Percentiles rank a stretch among this genome's conserved stretches.
Conservation (phyloP, 2,329 filamentous ascomycete species). For the Ophiostoma himal-ulmi region DNA sequence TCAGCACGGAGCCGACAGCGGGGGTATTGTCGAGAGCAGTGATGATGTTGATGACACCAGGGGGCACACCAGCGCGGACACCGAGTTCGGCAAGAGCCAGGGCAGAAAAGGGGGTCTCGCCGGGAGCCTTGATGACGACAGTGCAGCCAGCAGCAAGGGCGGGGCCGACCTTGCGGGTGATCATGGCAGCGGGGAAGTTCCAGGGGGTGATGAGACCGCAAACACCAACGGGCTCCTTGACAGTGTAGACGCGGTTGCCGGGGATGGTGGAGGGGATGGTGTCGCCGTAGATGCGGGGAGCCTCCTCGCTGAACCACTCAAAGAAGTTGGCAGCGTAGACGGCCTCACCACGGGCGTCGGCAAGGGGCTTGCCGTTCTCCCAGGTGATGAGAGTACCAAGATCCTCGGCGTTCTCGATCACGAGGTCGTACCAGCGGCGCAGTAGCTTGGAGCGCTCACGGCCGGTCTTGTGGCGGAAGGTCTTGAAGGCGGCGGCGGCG, state of each 20-base stretch:
- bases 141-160: constrained; percentile 92
- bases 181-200: constrained; percentile 81
- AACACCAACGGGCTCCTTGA: constrained; percentile 80
- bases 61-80: constrained; percentile 79
- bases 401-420: constrained; percentile 73
- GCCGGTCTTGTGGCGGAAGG: constrained; percentile 65
- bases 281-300: constrained; percentile 66
- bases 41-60: constrained; percentile 85
- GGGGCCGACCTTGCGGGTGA: constrained; percentile 63
- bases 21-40: constrained; percentile 74
- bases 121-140: constrained; percentile 83
- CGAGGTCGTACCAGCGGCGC: constrained; percentile 74
- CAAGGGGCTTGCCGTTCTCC: constrained; percentile 82
- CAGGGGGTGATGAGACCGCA: constrained; percentile 79
- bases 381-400: constrained; percentile 77
- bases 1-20: constrained; percentile 70
- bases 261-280: constrained; percentile 65
- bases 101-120: constrained; percentile 86
- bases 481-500: constrained; percentile 68
- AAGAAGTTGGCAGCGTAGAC: constrained; percentile 69
- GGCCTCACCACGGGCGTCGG: constrained; percentile 67
- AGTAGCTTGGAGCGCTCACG: constrained; percentile 69
- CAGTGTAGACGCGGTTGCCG: constrained; percentile 68
- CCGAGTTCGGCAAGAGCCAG: constrained; percentile 83
- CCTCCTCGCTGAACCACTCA: constrained; percentile 78